These are phyloP conservation scores for Kingdonia uniflora DNA, from an alignment of 164 flowering plant species.

Conservation along the genomic window DNA sequence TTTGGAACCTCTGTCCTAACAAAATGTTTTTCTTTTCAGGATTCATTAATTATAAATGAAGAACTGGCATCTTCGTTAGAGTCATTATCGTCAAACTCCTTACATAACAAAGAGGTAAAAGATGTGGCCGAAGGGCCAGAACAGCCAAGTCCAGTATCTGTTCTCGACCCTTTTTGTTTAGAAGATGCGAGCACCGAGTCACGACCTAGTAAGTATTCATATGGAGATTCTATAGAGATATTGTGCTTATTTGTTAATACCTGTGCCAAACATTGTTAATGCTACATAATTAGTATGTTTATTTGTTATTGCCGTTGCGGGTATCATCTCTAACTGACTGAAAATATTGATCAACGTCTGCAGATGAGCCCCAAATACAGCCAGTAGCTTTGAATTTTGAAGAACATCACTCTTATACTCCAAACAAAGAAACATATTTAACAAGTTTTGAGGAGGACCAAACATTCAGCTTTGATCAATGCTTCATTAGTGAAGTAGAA, in stretches of 20 bases:
- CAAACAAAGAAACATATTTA: slow-evolving; percentile 11
- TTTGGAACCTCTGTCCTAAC: too few relatives aligned
- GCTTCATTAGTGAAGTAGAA: slow-evolving; percentile 43
- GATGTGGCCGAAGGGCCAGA: slow-evolving; percentile 31
- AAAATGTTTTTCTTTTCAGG: slow-evolving; percentile 19
- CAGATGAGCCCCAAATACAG: slow-evolving; percentile 42
- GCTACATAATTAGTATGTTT: too few relatives aligned
- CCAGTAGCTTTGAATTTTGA: slow-evolving; percentile 57
- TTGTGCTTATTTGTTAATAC: too few relatives aligned
- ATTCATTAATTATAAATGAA: slow-evolving; percentile 18
- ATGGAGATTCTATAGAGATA: too few relatives aligned
- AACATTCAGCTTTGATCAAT: slow-evolving; percentile 35
- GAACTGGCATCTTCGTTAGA: slow-evolving; percentile 15
- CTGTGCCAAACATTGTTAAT: too few relatives aligned
- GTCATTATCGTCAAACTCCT: slow-evolving; percentile 25
- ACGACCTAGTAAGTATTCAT: slow-evolving; percentile 28
- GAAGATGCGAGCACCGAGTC: slow-evolving; percentile 38
- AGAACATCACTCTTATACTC: slow-evolving; percentile 25
- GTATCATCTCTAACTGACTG: too few relatives aligned
- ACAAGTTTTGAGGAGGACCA: slow-evolving; percentile 27
- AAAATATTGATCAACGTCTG: slow-evolving; percentile 5
- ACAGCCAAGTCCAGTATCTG: slow-evolving; percentile 79
- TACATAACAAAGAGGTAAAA: slow-evolving; percentile 18
- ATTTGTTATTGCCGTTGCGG: too few relatives aligned
- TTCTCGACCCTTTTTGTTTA: slow-evolving; percentile 59